Base-by-base conservation (phyloP, 495 filamentous ascomycete genomes). In the Jackrogersella multiformis region DNA sequence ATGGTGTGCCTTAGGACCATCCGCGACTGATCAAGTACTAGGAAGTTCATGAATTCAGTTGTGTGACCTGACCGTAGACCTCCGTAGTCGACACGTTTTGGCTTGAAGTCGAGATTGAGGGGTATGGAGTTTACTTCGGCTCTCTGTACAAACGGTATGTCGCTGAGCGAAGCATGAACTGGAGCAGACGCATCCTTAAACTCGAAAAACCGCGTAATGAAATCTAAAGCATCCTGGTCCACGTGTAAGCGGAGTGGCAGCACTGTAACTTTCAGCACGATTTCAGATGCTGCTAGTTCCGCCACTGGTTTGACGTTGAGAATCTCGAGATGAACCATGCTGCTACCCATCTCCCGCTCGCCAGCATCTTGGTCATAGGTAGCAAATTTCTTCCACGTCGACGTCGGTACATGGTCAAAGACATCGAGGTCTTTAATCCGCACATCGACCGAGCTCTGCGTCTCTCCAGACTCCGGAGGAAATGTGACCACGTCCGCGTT, bases 11-110 rank as follows among this genome's bases (percentile, higher is more conserved):
- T 86, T 42, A 99, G 83, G 0, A 92, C 86, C 85, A 99, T 90
- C 60, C 95, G 88, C 1, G 94, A 86, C 55, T 90, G 87, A 61
- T 99, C 94, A 10, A 99, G 86, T 39, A 95, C 91, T 67, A 97
- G 85, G 75, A 99, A 96, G 78, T 99, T 98, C 96, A 98, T 98
- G 74, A 99, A 95, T 75, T 99, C 96, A 0, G 92, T 96, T 1
- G 96, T 99, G 61, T 92, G 93, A n/a, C 96, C 96, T 4, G 96
- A 97, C n/a, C 93, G 89, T 5, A 99, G 85, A 8, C 94, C 92
- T 0, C 88, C 90, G 72, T 98, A 99, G 77, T 99, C 93, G 21
- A 99, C 91, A 10, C 92, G 87, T 77, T 98, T 97, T 5, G 96
- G 96, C 76, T 99, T 99, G 80, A 98, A 99, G 76, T 99, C 95